These are phyloP conservation scores for Madurella mycetomatis DNA, from an alignment of 2,329 filamentous ascomycete genomes.

Conservation along the genomic window DNA sequence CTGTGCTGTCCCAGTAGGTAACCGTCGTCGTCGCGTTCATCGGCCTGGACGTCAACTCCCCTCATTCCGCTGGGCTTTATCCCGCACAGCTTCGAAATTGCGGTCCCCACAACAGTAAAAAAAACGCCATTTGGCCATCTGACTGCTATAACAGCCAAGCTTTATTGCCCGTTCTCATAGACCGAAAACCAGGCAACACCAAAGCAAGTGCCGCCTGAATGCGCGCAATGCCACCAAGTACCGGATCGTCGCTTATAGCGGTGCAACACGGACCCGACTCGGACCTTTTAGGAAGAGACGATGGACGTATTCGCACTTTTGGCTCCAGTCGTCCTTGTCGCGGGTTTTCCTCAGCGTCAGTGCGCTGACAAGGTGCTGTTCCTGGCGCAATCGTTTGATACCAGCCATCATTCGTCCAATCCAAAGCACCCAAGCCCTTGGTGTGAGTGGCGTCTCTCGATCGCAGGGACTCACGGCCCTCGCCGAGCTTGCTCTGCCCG, in stretches of 20 bases:
- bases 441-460: too few species aligned
- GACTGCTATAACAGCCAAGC: constrained; percentile 15
- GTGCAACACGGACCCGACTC: constrained; percentile 3
- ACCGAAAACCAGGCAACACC: constrained; percentile 1
- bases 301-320: background rate
- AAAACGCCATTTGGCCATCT: constrained; percentile 18
- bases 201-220: background rate
- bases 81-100: constrained; percentile 3
- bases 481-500: too few species aligned
- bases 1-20: too few species aligned
- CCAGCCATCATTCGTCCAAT: constrained; percentile 14
- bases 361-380: constrained; percentile 17
- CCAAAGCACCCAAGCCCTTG: constrained; percentile 5
- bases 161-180: constrained; percentile 8
- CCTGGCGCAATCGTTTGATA: constrained; percentile 8
- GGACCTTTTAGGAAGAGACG: constrained; percentile 4
- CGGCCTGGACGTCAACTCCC: too few species aligned
- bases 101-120: constrained; percentile 8
- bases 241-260: constrained; percentile 13
- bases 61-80: constrained; percentile 1
- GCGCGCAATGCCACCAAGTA: constrained; percentile 13
- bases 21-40: too few species aligned
- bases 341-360: constrained; percentile 18
- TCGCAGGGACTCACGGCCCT: too few species aligned
- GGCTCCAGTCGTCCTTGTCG: constrained; percentile 7